Percentiles rank a stretch among this genome's conserved stretches.
Evolutionary conservation across 2,329 filamentous ascomycete species (phyloP).

Genomic region (Diaporthe citri): DNA sequence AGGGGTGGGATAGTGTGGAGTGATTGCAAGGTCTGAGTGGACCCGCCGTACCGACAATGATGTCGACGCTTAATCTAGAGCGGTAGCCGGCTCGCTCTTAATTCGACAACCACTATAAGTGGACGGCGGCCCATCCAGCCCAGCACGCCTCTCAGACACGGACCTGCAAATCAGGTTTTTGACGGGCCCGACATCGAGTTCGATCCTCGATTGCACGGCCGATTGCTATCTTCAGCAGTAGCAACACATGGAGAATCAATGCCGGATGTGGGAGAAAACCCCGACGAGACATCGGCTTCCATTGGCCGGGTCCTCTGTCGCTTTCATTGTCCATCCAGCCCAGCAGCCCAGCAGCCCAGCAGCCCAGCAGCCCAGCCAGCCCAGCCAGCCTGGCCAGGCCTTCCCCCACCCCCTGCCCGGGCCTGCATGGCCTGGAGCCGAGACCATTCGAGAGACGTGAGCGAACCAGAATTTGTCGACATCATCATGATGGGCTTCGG

Average conservation of each 20-base stretch:
- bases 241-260: neutral
- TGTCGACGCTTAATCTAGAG: constrained; percentile 17
- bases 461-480: neutral
- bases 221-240: constrained; percentile 2
- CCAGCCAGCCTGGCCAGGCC: too few species aligned
- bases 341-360: too few species aligned
- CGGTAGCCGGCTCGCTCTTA: constrained; percentile 6
- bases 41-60: constrained; percentile 13
- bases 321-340: too few species aligned
- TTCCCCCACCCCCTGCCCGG: neutral
- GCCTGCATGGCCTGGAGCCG: neutral
- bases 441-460: neutral
- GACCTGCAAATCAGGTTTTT: constrained; percentile 37
- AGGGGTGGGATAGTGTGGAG: constrained; percentile 15
- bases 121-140: neutral
- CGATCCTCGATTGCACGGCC: constrained; percentile 15
- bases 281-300: neutral
- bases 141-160: neutral
- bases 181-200: neutral
- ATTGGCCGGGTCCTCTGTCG: too few species aligned
- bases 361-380: too few species aligned
- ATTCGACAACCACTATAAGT: constrained; percentile 33
- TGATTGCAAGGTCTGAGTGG: constrained; percentile 14
- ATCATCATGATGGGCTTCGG: constrained; percentile 1
- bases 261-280: constrained; percentile 9